Evolutionary conservation across 441 rosid genomes (phyloP).

Genomic region (Aquilaria agallochum): DNA sequence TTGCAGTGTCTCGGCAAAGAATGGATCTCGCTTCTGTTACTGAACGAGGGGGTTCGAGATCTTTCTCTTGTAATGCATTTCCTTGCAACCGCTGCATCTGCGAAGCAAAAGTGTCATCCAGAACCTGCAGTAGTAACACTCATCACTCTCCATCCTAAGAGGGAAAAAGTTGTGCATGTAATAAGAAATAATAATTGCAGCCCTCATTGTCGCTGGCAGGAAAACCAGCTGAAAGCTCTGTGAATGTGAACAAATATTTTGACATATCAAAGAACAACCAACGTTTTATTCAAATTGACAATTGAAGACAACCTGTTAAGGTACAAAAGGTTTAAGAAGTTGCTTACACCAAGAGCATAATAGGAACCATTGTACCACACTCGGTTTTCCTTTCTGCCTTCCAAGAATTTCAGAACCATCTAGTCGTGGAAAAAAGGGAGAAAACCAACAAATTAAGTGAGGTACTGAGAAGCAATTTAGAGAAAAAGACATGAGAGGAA

Average conservation of each 20-base stretch:
- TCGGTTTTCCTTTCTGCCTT: conserved; percentile 91
- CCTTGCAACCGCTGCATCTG: conserved; percentile 88
- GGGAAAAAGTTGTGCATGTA: too few species aligned
- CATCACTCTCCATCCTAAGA: not conserved
- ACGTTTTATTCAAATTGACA: not conserved
- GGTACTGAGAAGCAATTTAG: not conserved
- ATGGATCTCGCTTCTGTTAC: conserved; percentile 94
- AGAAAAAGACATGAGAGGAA: too few species aligned
- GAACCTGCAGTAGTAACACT: conserved; percentile 39
- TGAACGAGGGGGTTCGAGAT: conserved; percentile 86
- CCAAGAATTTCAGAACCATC: conserved; percentile 90
- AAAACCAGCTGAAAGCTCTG: too few species aligned
- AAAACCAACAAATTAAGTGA: not conserved
- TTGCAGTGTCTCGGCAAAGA: conserved; percentile 80
- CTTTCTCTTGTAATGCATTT: conserved; percentile 82
- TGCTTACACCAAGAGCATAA: conserved; percentile 86
- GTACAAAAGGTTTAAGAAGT: not conserved
- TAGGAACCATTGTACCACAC: conserved; percentile 92
- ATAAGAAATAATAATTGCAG: too few species aligned
- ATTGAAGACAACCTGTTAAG: not conserved
- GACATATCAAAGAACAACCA: too few species aligned
- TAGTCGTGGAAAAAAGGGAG: conserved; percentile 16
- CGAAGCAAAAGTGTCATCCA: conserved; percentile 92
- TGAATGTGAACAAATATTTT: too few species aligned
- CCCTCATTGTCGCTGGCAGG: too few species aligned